Evolutionary conservation across 2,329 filamentous ascomycete genomes (phyloP).

Genomic region (Beauveria asiatica): DNA sequence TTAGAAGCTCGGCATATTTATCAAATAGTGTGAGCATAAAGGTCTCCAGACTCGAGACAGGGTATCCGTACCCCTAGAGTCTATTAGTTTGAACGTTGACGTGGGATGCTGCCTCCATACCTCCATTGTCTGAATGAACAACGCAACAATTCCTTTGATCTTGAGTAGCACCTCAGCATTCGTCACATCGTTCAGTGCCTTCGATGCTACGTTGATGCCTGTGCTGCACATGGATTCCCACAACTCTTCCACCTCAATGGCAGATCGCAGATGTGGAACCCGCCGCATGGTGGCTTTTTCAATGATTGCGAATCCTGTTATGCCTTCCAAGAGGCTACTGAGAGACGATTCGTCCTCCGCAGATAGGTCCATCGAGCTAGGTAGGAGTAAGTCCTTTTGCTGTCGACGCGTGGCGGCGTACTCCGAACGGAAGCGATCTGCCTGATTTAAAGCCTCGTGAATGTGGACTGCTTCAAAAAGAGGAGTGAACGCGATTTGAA

Average conservation of each 20-base stretch:
- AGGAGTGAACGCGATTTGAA: constrained; percentile 90
- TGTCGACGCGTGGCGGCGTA: constrained; percentile 85
- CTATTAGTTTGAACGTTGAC: constrained; percentile 68
- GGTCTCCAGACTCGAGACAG: constrained; percentile 69
- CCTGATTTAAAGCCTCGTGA: constrained; percentile 86
- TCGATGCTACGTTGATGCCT: constrained; percentile 72
- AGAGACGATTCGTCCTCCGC: constrained; percentile 78
- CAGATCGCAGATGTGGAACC: constrained; percentile 71
- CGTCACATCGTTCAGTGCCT: constrained; percentile 67
- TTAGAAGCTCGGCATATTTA: constrained; percentile 87
- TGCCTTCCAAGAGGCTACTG: constrained; percentile 86
- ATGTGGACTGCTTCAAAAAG: constrained; percentile 95
- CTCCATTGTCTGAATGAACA: constrained; percentile 99
- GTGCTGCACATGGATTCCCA: constrained; percentile 98
- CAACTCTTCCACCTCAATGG: constrained; percentile 89
- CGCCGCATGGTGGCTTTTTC: constrained; percentile 89
- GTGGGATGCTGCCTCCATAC: constrained; percentile 57
- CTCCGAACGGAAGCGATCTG: constrained; percentile 80
- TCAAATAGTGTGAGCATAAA: constrained; percentile 86
- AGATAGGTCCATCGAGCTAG: constrained; percentile 63
- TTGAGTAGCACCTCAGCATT: constrained; percentile 88
- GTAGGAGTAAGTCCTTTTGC: constrained; percentile 86
- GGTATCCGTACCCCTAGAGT: constrained; percentile 80
- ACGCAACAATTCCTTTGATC: constrained; percentile 83
- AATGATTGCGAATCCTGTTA: constrained; percentile 93